phyloP scores from a whole-genome alignment of 768 basidiomycete genomes.

The Hygrocybe coccinea region DNA sequence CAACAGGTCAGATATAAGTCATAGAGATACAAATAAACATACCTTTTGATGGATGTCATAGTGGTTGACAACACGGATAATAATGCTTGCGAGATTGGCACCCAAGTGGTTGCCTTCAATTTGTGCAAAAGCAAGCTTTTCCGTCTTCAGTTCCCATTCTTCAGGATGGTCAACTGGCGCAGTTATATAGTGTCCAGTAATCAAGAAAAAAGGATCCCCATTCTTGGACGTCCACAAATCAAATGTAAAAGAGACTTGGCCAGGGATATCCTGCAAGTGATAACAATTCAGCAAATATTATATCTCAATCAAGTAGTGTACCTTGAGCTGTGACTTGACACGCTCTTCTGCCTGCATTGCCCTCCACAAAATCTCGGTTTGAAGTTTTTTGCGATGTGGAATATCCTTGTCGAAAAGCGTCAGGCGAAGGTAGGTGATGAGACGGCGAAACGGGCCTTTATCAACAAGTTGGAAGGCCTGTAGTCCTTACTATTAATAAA shows the following conservation, averaged over 20 bases:
- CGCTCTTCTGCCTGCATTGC: constrained; percentile 4
- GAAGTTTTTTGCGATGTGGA: constrained; percentile 19
- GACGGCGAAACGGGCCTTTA: constrained; percentile 13
- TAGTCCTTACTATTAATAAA: background rate
- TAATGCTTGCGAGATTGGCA: constrained; percentile 15
- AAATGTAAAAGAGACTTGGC: constrained; percentile 15
- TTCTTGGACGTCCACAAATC: constrained; percentile 15
- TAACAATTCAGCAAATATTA: background rate
- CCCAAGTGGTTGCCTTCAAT: constrained; percentile 14
- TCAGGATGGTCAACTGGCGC: background rate
- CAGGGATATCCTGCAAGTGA: constrained; percentile 2
- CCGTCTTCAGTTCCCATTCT: constrained; percentile 8
- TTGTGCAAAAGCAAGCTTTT: constrained; percentile 11
- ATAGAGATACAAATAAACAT: constrained; percentile 1
- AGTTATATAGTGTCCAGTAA: constrained; percentile 19
- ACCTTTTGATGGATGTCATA: constrained; percentile 23
- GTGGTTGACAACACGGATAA: constrained; percentile 11
- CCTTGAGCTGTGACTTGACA: constrained; percentile 1
- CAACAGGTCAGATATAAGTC: background rate
- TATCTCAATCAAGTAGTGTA: background rate
- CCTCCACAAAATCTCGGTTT: constrained; percentile 16
- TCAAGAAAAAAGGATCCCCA: constrained; percentile 14
- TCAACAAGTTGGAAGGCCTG: constrained; percentile 19
- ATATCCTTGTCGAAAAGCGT: constrained; percentile 16
- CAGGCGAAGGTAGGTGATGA: constrained; percentile 18